A percentile compares a stretch with the other conserved stretches of the same genome.
Conservation (phyloP, 768 basidiomycete species). For the Mycena alexandri region DNA sequence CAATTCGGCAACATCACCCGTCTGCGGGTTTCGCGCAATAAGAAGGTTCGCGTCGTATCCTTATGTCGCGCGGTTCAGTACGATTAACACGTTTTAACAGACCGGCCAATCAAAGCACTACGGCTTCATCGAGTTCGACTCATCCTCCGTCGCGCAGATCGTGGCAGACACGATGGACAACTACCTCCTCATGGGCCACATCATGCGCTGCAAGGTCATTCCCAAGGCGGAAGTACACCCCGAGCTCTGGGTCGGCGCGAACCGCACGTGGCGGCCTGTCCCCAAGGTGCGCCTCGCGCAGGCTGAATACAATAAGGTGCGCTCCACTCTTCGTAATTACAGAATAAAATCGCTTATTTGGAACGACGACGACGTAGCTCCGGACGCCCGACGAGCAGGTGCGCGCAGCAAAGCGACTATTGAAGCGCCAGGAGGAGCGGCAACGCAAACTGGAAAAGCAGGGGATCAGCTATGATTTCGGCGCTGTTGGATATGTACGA, state of each 20-base stretch:
- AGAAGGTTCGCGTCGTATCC: constrained; percentile 68
- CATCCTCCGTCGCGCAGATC: constrained; percentile 89
- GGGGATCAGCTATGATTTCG: constrained; percentile 92
- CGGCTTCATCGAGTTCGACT: constrained; percentile 95
- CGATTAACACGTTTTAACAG: constrained; percentile 52
- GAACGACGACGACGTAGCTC: constrained; percentile 54
- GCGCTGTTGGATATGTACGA: constrained; percentile 86
- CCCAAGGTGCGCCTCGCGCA: constrained; percentile 81
- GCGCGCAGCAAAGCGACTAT: constrained; percentile 73
- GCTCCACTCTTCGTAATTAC: not conserved
- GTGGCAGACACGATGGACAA: constrained; percentile 99
- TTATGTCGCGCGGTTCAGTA: not conserved
- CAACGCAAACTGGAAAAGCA: constrained; percentile 82
- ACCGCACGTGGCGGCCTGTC: constrained; percentile 87
- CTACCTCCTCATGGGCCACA: constrained; percentile 94
- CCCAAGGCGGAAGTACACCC: constrained; percentile 93
- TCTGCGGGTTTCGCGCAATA: constrained; percentile 91
- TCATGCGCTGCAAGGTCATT: constrained; percentile 90
- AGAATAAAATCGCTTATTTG: not conserved
- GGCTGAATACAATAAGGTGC: constrained; percentile 86
- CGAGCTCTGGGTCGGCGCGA: constrained; percentile 96
- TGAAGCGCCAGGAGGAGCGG: constrained; percentile 82
- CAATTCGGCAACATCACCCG: constrained; percentile 95
- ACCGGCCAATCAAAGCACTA: constrained; percentile 98
- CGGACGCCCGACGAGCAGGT: constrained; percentile 80